These are phyloP conservation scores for Agrostemma githago DNA, from an alignment of 148 eudicot genomes.

Conservation along the genomic window DNA sequence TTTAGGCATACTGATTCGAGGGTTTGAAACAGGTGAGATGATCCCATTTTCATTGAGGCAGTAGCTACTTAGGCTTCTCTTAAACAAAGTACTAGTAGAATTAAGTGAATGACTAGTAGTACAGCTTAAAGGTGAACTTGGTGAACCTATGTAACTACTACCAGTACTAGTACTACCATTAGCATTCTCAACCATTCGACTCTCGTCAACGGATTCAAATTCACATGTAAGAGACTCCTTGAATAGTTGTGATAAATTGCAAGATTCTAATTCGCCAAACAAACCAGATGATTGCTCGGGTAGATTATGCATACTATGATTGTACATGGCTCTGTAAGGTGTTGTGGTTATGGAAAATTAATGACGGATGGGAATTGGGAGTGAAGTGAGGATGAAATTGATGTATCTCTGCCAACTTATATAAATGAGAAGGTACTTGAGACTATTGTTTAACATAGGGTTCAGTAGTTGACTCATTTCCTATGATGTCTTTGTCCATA, in stretches of 20 bases:
- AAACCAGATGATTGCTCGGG: constrained; percentile 20
- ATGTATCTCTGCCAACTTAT: constrained; percentile 17
- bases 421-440: constrained; percentile 18
- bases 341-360: constrained; percentile 8
- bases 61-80: constrained; percentile 55
- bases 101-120: constrained; percentile 27
- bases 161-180: constrained; percentile 28
- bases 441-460: not conserved
- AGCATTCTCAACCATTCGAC: constrained; percentile 11
- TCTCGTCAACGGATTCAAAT: constrained; percentile 20
- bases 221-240: constrained; percentile 21
- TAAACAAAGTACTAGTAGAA: constrained; percentile 30
- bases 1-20: constrained; percentile 24
- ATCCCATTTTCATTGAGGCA: constrained; percentile 40
- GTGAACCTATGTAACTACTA: constrained; percentile 33
- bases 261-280: constrained; percentile 20
- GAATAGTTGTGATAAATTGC: constrained; percentile 22
- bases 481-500: not conserved
- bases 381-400: constrained; percentile 19
- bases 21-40: constrained; percentile 21
- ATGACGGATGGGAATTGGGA: not conserved
- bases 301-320: constrained; percentile 13
- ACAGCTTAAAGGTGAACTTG: constrained; percentile 32
- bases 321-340: constrained; percentile 20
- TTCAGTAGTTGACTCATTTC: not conserved